These are phyloP conservation scores for Fragaria ananassa DNA, from an alignment of 306 rosid genomes.

Conservation along the genomic window DNA sequence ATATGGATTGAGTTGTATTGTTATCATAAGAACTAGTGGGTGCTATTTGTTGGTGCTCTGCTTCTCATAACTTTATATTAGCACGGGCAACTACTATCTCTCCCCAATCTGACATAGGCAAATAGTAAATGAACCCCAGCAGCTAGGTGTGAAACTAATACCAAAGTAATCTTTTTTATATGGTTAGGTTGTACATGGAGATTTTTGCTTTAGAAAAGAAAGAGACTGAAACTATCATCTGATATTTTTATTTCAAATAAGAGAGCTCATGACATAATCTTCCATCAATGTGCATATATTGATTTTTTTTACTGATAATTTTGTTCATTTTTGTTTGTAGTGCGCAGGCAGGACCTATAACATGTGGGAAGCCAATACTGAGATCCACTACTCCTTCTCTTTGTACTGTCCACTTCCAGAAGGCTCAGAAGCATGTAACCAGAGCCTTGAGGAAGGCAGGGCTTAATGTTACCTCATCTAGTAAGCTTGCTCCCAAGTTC, in stretches of 20 bases:
- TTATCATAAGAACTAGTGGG: background rate
- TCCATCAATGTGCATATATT: background rate
- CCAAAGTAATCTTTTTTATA: background rate
- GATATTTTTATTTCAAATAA: background rate
- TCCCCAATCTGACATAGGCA: background rate
- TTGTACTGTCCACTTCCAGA: conserved; percentile 48
- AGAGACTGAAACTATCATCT: background rate
- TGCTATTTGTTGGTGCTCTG: background rate
- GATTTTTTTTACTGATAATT: background rate
- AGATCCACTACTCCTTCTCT: conserved; percentile 50
- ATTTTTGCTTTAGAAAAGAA: background rate
- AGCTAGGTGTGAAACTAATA: background rate
- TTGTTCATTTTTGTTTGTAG: conserved; percentile 16
- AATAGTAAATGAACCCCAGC: background rate
- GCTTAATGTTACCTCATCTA: conserved; percentile 40
- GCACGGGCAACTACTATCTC: background rate
- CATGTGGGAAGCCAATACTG: conserved; percentile 58
- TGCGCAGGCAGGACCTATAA: conserved; percentile 50
- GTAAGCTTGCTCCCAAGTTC: conserved; percentile 45
- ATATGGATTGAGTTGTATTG: background rate
- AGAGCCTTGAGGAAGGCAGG: conserved; percentile 46
- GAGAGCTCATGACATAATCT: background rate
- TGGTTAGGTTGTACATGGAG: background rate
- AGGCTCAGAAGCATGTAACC: conserved; percentile 49
- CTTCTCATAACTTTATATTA: background rate